Evolutionary conservation across 805 yeast genomes (phyloP).

Genomic region (Metschnikowia picachoensis): DNA sequence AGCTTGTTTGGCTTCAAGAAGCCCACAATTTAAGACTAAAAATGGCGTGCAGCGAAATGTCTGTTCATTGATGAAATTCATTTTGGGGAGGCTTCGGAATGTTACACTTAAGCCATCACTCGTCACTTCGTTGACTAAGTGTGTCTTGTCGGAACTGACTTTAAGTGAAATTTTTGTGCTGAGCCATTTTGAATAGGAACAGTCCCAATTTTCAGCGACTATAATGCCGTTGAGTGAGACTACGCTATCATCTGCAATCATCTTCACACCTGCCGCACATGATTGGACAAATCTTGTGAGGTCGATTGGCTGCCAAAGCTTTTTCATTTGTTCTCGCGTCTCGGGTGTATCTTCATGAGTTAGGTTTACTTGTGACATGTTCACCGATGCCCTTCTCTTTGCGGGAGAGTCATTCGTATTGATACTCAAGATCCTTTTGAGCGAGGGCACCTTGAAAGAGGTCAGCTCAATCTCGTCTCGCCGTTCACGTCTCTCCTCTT

Average conservation of each 20-base stretch:
- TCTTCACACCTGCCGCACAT: conserved; percentile 26
- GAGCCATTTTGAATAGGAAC: conserved; percentile 48
- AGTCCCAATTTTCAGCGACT: conserved; percentile 47
- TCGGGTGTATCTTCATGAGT: not conserved
- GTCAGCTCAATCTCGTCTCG: conserved; percentile 27
- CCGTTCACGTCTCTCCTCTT: conserved; percentile 29
- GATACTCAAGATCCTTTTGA: conserved; percentile 14
- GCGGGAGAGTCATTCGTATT: not conserved
- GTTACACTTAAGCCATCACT: conserved; percentile 27
- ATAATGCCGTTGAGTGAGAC: conserved; percentile 35
- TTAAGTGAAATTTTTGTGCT: conserved; percentile 40
- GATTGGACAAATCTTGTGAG: conserved; percentile 30
- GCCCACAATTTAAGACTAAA: conserved; percentile 52
- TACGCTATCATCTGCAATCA: conserved; percentile 19
- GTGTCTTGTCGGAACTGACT: conserved; percentile 23
- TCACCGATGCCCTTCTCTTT: not conserved
- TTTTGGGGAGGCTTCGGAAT: conserved; percentile 41
- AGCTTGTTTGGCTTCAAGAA: conserved; percentile 21
- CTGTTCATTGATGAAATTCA: conserved; percentile 30
- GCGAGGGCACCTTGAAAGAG: conserved; percentile 20
- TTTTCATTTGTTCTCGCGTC: conserved; percentile 32
- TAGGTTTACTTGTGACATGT: not conserved
- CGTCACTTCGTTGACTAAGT: conserved; percentile 25
- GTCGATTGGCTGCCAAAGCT: conserved; percentile 48
- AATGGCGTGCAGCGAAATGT: conserved; percentile 41